Evolutionary conservation across 495 filamentous ascomycete species (phyloP).

Genomic region (Ascodesmis nigricans): DNA sequence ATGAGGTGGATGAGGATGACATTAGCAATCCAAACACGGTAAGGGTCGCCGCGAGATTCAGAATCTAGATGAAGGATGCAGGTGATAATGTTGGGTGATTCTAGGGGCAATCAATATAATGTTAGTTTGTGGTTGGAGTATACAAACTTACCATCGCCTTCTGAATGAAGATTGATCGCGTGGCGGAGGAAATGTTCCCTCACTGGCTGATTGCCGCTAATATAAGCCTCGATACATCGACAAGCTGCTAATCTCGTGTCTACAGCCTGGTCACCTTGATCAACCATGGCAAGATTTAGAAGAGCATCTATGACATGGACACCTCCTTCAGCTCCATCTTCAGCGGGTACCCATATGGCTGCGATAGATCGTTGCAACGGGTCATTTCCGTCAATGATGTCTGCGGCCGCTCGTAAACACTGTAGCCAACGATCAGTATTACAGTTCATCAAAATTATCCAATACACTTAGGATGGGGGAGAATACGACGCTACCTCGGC

Average conservation of each 20-base stretch:
- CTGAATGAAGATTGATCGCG: constrained; percentile 68
- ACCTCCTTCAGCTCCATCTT: constrained; percentile 25
- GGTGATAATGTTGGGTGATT: constrained; percentile 76
- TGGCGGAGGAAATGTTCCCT: constrained; percentile 63
- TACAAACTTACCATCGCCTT: constrained; percentile 35
- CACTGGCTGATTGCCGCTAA: constrained; percentile 33
- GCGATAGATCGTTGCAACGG: constrained; percentile 68
- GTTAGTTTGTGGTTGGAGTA: not conserved
- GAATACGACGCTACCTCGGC: constrained; percentile 40
- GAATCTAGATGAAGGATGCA: constrained; percentile 40
- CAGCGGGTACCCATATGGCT: constrained; percentile 41
- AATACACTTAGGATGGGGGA: not conserved
- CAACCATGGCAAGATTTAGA: constrained; percentile 62
- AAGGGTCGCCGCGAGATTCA: constrained; percentile 47
- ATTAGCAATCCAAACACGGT: constrained; percentile 76
- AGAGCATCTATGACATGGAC: constrained; percentile 70
- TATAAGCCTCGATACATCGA: constrained; percentile 81
- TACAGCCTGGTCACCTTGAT: constrained; percentile 41
- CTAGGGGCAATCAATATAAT: constrained; percentile 11
- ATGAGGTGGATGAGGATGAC: constrained; percentile 81
- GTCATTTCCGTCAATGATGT: constrained; percentile 65
- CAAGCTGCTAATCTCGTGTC: constrained; percentile 67
- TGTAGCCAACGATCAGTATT: constrained; percentile 19
- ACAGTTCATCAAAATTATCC: constrained; percentile 5
- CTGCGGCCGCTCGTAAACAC: constrained; percentile 66